Conservation (phyloP, 2,329 filamentous ascomycete genomes). For the Aspergillus arachidicola region DNA sequence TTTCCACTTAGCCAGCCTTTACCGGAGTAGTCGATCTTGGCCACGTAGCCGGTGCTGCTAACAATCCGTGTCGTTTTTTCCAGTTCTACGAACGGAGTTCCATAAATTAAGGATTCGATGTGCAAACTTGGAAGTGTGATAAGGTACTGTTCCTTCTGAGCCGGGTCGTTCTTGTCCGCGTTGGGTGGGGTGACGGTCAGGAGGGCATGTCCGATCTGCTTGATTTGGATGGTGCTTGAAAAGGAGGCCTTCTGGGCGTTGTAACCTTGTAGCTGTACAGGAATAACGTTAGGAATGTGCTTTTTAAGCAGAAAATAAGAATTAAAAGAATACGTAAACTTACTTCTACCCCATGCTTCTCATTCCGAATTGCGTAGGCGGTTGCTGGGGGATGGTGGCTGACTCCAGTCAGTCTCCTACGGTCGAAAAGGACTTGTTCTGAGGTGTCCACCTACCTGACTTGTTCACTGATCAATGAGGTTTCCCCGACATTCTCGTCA, state of each 20-base stretch:
- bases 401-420: conserved; percentile 14
- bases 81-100: conserved; percentile 81
- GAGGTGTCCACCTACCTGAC: conserved; percentile 60
- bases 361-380: conserved; percentile 89
- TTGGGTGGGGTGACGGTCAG: conserved; percentile 67
- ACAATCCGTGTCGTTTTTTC: conserved; percentile 83
- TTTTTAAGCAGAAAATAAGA: background rate
- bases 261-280: conserved; percentile 67
- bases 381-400: conserved; percentile 92
- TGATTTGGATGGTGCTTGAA: conserved; percentile 89
- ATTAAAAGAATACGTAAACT: conserved; percentile 18
- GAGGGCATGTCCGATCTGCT: conserved; percentile 88
- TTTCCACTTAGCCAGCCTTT: conserved; percentile 94
- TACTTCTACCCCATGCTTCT: conserved; percentile 72
- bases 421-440: background rate
- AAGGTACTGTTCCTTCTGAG: conserved; percentile 69
- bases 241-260: conserved; percentile 97
- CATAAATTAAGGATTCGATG: conserved; percentile 83
- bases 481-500: conserved; percentile 68
- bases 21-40: conserved; percentile 89
- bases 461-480: conserved; percentile 88
- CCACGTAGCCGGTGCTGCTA: conserved; percentile 81
- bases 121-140: conserved; percentile 90
- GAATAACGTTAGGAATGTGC: conserved; percentile 2
- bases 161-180: conserved; percentile 46